phyloP scores from a whole-genome alignment of 495 filamentous ascomycete genomes.

The Glonium stellatum region DNA sequence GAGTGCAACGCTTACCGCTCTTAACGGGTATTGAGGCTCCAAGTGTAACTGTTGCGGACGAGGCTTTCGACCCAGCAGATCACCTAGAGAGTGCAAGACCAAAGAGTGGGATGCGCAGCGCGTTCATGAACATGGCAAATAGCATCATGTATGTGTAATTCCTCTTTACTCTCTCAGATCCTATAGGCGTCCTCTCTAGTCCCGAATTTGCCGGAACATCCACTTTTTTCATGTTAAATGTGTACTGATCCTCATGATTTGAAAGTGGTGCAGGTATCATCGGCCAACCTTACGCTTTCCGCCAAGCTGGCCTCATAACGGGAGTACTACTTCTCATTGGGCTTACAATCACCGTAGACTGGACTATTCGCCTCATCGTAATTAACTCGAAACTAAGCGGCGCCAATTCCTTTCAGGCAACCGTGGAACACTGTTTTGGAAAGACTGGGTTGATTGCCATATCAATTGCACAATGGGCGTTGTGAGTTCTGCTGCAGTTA shows the following conservation, averaged over 20 bases:
- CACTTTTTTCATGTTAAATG: neutral
- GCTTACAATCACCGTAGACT: conserved; percentile 82
- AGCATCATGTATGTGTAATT: conserved; percentile 67
- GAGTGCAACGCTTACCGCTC: conserved; percentile 58
- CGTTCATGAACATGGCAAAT: conserved; percentile 99
- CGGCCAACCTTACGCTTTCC: conserved; percentile 89
- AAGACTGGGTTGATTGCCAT: conserved; percentile 82
- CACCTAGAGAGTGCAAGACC: conserved; percentile 55
- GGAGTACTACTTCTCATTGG: conserved; percentile 70
- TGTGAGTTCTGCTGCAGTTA: conserved; percentile 40
- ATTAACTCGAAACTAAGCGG: conserved; percentile 92
- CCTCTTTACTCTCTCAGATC: neutral
- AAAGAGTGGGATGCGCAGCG: conserved; percentile 58
- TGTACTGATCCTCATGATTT: conserved; percentile 1
- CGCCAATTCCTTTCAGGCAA: conserved; percentile 86
- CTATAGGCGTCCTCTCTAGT: neutral
- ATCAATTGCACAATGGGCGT: conserved; percentile 87
- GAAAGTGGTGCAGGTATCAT: conserved; percentile 82
- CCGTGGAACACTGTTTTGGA: conserved; percentile 90
- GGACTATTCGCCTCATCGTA: conserved; percentile 95
- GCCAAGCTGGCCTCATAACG: conserved; percentile 75
- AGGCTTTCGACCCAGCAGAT: conserved; percentile 54
- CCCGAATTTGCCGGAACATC: neutral
- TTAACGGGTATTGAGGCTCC: conserved; percentile 83
- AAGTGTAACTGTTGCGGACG: conserved; percentile 68